Evolutionary conservation across 257 asterid species (phyloP).

Genomic region (Mentha longifolia): DNA sequence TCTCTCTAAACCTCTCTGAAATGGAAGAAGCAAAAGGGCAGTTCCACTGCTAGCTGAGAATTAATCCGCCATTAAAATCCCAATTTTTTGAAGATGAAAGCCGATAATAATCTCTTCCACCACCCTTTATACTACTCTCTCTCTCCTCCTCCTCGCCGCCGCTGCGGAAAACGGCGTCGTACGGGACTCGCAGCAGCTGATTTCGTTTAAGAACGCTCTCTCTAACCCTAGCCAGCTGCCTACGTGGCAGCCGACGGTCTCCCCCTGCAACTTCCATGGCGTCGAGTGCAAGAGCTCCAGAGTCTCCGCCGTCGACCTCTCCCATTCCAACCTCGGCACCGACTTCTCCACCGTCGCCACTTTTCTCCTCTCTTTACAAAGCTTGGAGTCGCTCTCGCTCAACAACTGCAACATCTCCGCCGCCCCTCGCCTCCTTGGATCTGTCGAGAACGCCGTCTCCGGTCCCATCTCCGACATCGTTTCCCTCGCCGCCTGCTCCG

Average conservation of each 20-base stretch:
- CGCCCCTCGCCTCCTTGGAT: slow-evolving; percentile 56
- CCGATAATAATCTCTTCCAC: slow-evolving; percentile 36
- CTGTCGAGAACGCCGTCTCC: slow-evolving; percentile 76
- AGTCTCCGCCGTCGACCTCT: slow-evolving; percentile 72
- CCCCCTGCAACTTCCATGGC: slow-evolving; percentile 73
- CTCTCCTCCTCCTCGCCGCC: neutral
- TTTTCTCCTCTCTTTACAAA: slow-evolving; percentile 49
- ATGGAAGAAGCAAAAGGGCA: slow-evolving; percentile 60
- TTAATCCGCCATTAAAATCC: slow-evolving; percentile 26
- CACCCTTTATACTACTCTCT: slow-evolving; percentile 38
- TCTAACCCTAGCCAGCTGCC: slow-evolving; percentile 50
- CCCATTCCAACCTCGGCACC: slow-evolving; percentile 44
- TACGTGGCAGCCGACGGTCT: slow-evolving; percentile 56
- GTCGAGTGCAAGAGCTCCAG: slow-evolving; percentile 59
- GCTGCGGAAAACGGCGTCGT: slow-evolving; percentile 33
- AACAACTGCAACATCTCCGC: slow-evolving; percentile 58
- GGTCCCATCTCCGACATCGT: slow-evolving; percentile 66
- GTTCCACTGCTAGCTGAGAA: too few relatives aligned
- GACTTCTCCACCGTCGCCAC: slow-evolving; percentile 55
- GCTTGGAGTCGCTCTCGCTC: slow-evolving; percentile 67
- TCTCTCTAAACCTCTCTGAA: slow-evolving; percentile 31
- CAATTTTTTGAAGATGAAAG: slow-evolving; percentile 50
- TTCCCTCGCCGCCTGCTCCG: slow-evolving; percentile 63
- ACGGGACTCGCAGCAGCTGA: slow-evolving; percentile 59
- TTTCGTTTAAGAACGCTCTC: slow-evolving; percentile 71